Evolutionary conservation across 2,329 filamentous ascomycete species (phyloP), one percentile per base, ranked within the genome.

Genomic region (Trichophyton rubrum): DNA sequence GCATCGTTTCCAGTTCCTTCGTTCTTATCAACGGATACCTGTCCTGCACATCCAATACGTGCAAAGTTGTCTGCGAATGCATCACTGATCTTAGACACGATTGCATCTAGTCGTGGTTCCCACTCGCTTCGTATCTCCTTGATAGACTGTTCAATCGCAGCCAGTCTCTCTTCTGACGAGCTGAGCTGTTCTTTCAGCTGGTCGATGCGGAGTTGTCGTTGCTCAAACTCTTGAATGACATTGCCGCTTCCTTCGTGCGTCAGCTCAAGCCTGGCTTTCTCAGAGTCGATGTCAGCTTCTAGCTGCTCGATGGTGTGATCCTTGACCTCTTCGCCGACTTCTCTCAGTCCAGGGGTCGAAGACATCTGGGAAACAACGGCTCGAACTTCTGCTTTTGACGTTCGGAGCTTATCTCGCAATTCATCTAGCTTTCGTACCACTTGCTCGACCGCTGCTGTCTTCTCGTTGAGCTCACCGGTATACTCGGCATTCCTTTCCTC

Each of bases 51-150:
- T 65, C 86, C 90, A 70, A 99, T 97, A 71, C 92, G 87, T 68
- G 89, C 84, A 72, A 99, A 97, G 68, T 96, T 97, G 72, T 92
- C 87, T 4, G 87, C 85, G 73, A 99, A 99, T 0, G 91, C 91
- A 56, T 89, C 84, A 70, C 89, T 96, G 74, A 99, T 96, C 69
- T 85, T 85, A 20, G 77, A 77, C 45, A 96, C 81, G 2, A 99
- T 80, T 22, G 78, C 79, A 66, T 97, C 91, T 1, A 99, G 80
- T 67, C 82, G 77, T 0, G 90, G 90, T 73, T 97, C 93, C 89
- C 90, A 99, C 64, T 82, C 78, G 15, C 77, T 77, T 67, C 86
- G 85, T 60, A 95, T 75, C 41, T 84, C 79, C 0, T 77, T 73
- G 63, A 96, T 92, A 55, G 82, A 78, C 11, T 71, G 69, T 15